Evolutionary conservation across 2,329 filamentous ascomycete genomes (phyloP), one percentile per base, ranked within the genome.

Genomic region (Exophiala phaeomuriformis): DNA sequence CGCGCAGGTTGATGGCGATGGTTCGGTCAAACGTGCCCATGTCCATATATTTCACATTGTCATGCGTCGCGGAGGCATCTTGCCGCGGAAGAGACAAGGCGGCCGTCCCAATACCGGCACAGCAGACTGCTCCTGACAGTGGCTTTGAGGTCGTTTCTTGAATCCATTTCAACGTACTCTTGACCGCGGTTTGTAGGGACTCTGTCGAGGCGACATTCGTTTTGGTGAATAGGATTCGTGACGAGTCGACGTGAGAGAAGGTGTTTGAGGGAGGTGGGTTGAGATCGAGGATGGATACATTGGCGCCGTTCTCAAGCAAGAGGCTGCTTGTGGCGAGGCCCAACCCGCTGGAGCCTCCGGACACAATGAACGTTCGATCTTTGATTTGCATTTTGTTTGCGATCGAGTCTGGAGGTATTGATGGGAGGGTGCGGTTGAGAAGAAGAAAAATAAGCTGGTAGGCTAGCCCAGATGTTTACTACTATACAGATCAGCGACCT

Each of bases 11-110:
- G 46, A 64, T 66, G 47, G 71, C 67, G 59, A 84, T 81, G 9
- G 82, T 76, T 5, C 70, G 69, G 56, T 82, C 74, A 60, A 84
- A 84, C 6, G 77, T 78, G 29, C 78, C 72, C 3, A 75, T 77
- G 50, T 82, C 82, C 60, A 77, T 71, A 47, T 59, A 60, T 37
- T 58, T 57, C 9, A 57, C 53, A 4, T 29, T 55, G 6, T 56
- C 51, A 40, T 61, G 55, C 12, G 51, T 57, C 12, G 51, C 50
- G 6, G 51, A 48, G 2, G 56, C 44, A 27, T 56, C 48, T 51
- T 63, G 62, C 33, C 40, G 56, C 9, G 61, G 61, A 6, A 61
- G 54, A 3, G 55, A 49, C 7, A 61, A 52, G 9, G 57, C 60
- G 30, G 59, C 60, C 3, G 57, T 59, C 2, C 60, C 61, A n/a